Percentiles rank a stretch among this genome's conserved stretches.
These are phyloP conservation scores for Kuraishia borneana DNA, from an alignment of 805 yeast genomes.

Conservation along the genomic window DNA sequence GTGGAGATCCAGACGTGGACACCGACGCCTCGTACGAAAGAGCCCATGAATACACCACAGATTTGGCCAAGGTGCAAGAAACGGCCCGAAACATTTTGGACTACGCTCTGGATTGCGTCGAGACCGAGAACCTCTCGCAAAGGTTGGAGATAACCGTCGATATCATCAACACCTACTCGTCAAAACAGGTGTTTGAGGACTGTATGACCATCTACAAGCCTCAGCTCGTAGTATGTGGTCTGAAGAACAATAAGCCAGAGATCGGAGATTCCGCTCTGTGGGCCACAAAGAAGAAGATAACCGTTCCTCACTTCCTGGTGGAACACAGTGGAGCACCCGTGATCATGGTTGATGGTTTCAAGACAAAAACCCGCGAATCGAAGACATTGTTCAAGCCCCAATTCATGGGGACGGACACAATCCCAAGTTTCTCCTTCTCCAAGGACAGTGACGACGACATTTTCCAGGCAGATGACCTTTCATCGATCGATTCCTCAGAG, in stretches of 20 bases:
- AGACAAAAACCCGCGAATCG: neutral
- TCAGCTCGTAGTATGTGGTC: slow-evolving; percentile 33
- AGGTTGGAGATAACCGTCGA: slow-evolving; percentile 45
- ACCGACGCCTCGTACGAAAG: slow-evolving; percentile 12
- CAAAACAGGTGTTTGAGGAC: slow-evolving; percentile 40
- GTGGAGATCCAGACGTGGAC: slow-evolving; percentile 10
- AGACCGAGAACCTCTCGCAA: slow-evolving; percentile 19
- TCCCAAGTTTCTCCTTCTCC: neutral
- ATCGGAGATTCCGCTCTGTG: neutral
- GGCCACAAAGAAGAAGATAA: neutral
- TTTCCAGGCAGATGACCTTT: neutral
- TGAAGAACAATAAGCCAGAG: slow-evolving; percentile 7
- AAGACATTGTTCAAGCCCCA: neutral
- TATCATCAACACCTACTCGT: slow-evolving; percentile 33
- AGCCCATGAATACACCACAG: slow-evolving; percentile 3
- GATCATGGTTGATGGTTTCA: neutral
- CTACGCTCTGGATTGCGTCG: slow-evolving; percentile 6
- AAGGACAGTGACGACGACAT: neutral
- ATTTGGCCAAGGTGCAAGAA: slow-evolving; percentile 13
- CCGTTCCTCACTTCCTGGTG: neutral
- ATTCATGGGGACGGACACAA: neutral
- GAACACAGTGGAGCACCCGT: neutral
- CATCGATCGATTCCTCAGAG: neutral
- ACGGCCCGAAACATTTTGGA: slow-evolving; percentile 17
- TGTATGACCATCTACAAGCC: slow-evolving; percentile 51